Evolutionary conservation across 768 basidiomycete genomes (phyloP).

Genomic region (Gautieria morchelliformis): DNA sequence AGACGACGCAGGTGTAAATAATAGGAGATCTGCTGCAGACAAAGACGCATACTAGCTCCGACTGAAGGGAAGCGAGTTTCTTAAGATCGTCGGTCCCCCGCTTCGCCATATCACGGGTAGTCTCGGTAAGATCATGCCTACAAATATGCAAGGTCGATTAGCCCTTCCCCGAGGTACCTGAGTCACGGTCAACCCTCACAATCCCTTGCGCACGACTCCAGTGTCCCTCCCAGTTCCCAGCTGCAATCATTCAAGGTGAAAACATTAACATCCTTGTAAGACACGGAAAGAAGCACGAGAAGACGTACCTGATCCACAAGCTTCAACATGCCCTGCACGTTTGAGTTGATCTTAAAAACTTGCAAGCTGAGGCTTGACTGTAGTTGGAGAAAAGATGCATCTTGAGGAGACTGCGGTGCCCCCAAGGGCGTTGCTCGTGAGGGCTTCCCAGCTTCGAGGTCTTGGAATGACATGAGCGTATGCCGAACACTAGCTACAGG

Average conservation of each 20-base stretch:
- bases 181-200: slow-evolving; percentile 45
- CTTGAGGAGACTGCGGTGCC: slow-evolving; percentile 40
- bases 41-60: slow-evolving; percentile 38
- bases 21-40: neutral
- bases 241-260: neutral
- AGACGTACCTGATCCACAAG: slow-evolving; percentile 69
- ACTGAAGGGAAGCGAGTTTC: slow-evolving; percentile 65
- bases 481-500: too few relatives aligned
- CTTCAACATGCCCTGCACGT: slow-evolving; percentile 90
- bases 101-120: slow-evolving; percentile 92
- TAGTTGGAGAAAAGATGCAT: slow-evolving; percentile 63
- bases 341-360: slow-evolving; percentile 98
- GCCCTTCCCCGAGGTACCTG: neutral
- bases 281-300: neutral
- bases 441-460: slow-evolving; percentile 8
- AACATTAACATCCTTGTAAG: neutral
- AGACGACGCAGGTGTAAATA: neutral
- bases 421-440: neutral
- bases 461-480: slow-evolving; percentile 8
- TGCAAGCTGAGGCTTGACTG: slow-evolving; percentile 82
- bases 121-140: slow-evolving; percentile 91
- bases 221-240: slow-evolving; percentile 81
- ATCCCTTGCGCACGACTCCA: slow-evolving; percentile 63
- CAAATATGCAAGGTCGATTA: neutral
- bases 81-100: slow-evolving; percentile 90